A percentile compares a stretch with the other conserved stretches of the same genome.
phyloP scores from a whole-genome alignment of 1,284 basidiomycete species.

The Moesziomyces globuligerus region DNA sequence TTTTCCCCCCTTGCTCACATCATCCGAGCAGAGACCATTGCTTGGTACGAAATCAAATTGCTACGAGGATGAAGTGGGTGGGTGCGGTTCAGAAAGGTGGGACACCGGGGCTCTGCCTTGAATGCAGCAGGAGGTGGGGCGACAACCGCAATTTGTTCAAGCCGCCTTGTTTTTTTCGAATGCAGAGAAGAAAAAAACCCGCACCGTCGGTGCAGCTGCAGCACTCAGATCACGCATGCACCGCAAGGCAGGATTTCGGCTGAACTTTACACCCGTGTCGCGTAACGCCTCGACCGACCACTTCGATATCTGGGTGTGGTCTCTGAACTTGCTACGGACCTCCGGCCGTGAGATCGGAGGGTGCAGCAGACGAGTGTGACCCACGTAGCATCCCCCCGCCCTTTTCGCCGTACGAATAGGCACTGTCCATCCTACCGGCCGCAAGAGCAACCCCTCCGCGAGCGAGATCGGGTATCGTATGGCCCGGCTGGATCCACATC shows the following conservation, averaged over 20 bases:
- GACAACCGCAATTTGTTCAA: no score
- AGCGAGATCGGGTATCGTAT: not conserved
- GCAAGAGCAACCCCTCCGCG: not conserved
- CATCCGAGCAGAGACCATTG: no score
- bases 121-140: no score
- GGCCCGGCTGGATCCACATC: not conserved
- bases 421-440: not conserved
- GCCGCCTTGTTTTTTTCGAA: no score
- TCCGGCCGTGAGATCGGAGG: not conserved
- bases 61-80: not conserved
- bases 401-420: not conserved
- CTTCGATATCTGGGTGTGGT: slow-evolving; percentile 1
- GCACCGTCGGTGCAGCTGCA: not conserved
- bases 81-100: no score
- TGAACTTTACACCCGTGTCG: slow-evolving; percentile 7
- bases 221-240: slow-evolving; percentile 5
- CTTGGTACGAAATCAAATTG: no score
- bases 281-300: not conserved
- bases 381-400: not conserved
- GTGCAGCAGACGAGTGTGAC: not conserved
- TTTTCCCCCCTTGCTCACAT: not conserved
- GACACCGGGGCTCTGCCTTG: no score
- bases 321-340: not conserved
- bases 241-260: slow-evolving; percentile 9
- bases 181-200: not conserved